Base-by-base conservation (phyloP, 805 yeast species). In the Limtongozyma cylindracea region DNA sequence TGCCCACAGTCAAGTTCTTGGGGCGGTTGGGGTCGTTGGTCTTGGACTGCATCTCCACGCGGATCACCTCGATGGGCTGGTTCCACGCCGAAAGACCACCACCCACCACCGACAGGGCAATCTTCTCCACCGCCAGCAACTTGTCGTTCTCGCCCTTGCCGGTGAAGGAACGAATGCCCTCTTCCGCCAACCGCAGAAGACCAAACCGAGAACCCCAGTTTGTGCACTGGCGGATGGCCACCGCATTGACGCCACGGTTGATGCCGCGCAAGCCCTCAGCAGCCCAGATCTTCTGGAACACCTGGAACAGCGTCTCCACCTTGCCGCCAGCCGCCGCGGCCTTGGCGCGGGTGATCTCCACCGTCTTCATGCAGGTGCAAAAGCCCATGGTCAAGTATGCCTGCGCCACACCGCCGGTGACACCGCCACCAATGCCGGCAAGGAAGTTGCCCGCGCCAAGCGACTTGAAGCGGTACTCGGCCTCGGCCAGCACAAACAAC, bases 191-290 rank as follows among this genome's bases (percentile, higher is more conserved):
- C 41, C 98, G 64, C 3, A 92, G 61, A 19, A 88, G 58, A 17
- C 96, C 98, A 38, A 82, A 84, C 42, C 98, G 63, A 11, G 95
- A 78, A 23, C 98, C 98, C 98, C 98, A 88, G 49, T 88, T 88
- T 33, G 96, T 84, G 76, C 78, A 73, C 46, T 88, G 98, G 52
- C 98, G 71, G 32, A 84, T 71, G n/a, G 96, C 96, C 27, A 84
- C 95, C 6, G 98, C 98, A 42, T 84, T 84, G 27, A 84, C 96
- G 45, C 98, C 98, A 52, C 74, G 80, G 52, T 88, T 84, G 43
- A 88, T 78, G 36, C 98, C 98, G 33, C 70, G 59, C 26, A 88
- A 64, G 37, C 98, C 98, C 43, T 88, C 96, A 30, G 57, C 71
- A 20, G 51, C 47, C 45, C 64, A 82, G 29, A 88, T 80, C 18